Percentiles rank a stretch among this genome's conserved stretches.
phyloP scores from a whole-genome alignment of 768 basidiomycete species.

The Phlebiopsis flavidoalba region DNA sequence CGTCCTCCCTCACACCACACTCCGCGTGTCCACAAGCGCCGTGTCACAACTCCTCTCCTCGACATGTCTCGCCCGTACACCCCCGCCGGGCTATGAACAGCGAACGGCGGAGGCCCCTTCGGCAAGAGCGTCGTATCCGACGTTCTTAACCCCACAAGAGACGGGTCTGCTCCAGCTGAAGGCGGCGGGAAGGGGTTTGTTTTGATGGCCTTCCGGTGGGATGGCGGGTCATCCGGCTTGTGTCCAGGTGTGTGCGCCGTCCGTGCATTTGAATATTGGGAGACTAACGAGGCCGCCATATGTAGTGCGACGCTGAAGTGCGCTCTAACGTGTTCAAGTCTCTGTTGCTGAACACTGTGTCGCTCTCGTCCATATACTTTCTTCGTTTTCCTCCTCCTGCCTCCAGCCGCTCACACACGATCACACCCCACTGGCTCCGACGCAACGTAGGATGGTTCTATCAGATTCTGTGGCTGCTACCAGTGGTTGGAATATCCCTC shows the following conservation, averaged over 20 bases:
- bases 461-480: constrained; percentile 73
- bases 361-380: constrained; percentile 67
- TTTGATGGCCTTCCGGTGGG: constrained; percentile 75
- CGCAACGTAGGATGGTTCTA: constrained; percentile 74
- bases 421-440: constrained; percentile 61
- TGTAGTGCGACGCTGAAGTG: constrained; percentile 70
- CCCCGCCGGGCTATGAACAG: neutral
- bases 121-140: constrained; percentile 57
- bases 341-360: constrained; percentile 64
- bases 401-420: constrained; percentile 59
- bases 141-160: constrained; percentile 60
- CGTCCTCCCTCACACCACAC: neutral
- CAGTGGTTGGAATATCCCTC: constrained; percentile 68
- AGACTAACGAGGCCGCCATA: neutral
- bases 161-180: constrained; percentile 54
- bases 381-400: constrained; percentile 71
- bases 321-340: constrained; percentile 74
- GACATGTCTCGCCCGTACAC: constrained; percentile 6
- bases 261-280: constrained; percentile 1
- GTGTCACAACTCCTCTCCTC: neutral
- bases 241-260: constrained; percentile 43
- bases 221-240: constrained; percentile 51
- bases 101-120: neutral
- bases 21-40: neutral
- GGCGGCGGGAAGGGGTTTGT: constrained; percentile 55